phyloP scores from a whole-genome alignment of 441 rosid genomes.

The Codiaeum variegatum region DNA sequence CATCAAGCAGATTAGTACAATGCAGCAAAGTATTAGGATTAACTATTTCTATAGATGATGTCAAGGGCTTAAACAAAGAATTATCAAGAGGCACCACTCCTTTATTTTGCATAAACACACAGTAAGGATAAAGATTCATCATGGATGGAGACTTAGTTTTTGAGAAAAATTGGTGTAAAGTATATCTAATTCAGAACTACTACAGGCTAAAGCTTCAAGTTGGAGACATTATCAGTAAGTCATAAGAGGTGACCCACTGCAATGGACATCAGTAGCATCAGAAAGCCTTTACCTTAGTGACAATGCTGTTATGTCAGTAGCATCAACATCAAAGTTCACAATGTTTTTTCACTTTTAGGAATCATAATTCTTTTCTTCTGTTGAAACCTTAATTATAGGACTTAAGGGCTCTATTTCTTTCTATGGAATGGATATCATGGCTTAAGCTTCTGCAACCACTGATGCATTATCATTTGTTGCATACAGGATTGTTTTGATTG shows the following conservation, averaged over 20 bases:
- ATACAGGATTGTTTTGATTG: constrained; percentile 72
- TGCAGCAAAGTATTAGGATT: constrained; percentile 94
- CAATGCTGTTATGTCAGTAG: constrained; percentile 55
- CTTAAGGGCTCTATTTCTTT: constrained; percentile 48
- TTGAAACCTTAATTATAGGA: constrained; percentile 62
- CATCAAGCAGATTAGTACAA: constrained; percentile 88
- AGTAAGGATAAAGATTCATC: constrained; percentile 96
- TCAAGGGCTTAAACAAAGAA: constrained; percentile 78
- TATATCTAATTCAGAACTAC: neutral
- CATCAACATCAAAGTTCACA: constrained; percentile 66
- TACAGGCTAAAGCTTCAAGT: neutral
- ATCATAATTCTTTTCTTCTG: constrained; percentile 63
- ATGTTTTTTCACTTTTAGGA: constrained; percentile 71
- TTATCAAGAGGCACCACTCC: constrained; percentile 93
- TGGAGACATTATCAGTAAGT: constrained; percentile 45
- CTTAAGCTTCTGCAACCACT: constrained; percentile 63
- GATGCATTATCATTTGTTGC: constrained; percentile 72
- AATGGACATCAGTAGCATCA: constrained; percentile 84
- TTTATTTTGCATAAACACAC: constrained; percentile 89
- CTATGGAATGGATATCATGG: constrained; percentile 40
- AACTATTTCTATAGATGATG: constrained; percentile 88
- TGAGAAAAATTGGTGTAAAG: constrained; percentile 47
- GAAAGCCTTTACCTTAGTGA: constrained; percentile 87
- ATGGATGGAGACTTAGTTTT: constrained; percentile 77
- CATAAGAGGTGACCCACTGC: constrained; percentile 85